phyloP scores from a whole-genome alignment of 352 stramenopile genomes.

The Phytophthora hibernalis region DNA sequence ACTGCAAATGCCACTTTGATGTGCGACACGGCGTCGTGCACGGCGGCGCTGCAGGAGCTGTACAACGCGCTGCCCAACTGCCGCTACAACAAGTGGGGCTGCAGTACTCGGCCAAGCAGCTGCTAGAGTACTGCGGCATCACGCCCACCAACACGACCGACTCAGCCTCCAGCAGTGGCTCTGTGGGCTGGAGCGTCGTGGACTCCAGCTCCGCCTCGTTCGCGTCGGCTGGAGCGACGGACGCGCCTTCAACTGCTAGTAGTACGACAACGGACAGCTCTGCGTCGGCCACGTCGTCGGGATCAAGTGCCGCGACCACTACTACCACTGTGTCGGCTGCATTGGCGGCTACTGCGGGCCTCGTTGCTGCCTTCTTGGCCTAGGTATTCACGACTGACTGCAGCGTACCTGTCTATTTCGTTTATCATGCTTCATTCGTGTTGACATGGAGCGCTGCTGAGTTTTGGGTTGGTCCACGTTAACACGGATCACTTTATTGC shows the following conservation, averaged over 20 bases:
- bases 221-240: slow-evolving; percentile 45
- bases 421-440: slow-evolving; percentile 17
- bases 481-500: slow-evolving; percentile 31
- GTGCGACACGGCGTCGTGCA: slow-evolving; percentile 56
- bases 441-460: slow-evolving; percentile 16
- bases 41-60: slow-evolving; percentile 57
- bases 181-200: slow-evolving; percentile 35
- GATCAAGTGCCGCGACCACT: slow-evolving; percentile 24
- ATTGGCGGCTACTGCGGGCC: slow-evolving; percentile 31
- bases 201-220: slow-evolving; percentile 38
- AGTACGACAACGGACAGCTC: slow-evolving; percentile 24
- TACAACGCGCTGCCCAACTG: slow-evolving; percentile 72
- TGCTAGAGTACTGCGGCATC: slow-evolving; percentile 63
- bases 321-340: slow-evolving; percentile 21
- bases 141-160: slow-evolving; percentile 44
- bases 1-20: slow-evolving; percentile 44
- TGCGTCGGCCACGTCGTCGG: slow-evolving; percentile 13
- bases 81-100: slow-evolving; percentile 60
- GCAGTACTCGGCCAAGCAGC: slow-evolving; percentile 43
- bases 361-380: slow-evolving; percentile 40
- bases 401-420: slow-evolving; percentile 13
- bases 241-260: slow-evolving; percentile 37
- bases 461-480: slow-evolving; percentile 19
- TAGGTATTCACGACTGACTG: slow-evolving; percentile 12
- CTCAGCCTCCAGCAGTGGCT: slow-evolving; percentile 18